These are phyloP conservation scores for Albophoma yamanashiensis DNA, from an alignment of 2,329 filamentous ascomycete species.

Conservation along the genomic window DNA sequence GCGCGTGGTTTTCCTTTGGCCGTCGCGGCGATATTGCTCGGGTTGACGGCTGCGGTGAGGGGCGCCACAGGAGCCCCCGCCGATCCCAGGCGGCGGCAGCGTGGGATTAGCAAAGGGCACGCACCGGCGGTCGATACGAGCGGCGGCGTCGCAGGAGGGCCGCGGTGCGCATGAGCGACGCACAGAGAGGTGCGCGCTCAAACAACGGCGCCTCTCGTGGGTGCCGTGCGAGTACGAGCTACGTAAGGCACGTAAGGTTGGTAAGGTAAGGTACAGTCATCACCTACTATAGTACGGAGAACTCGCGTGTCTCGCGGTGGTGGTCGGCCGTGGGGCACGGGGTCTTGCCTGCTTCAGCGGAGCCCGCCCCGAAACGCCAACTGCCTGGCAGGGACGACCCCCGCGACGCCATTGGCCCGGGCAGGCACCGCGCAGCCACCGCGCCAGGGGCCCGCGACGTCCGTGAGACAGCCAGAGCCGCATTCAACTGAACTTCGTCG, in stretches of 20 bases:
- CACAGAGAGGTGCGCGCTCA: neutral
- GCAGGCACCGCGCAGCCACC: neutral
- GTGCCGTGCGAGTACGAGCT: too few species aligned
- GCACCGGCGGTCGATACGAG: neutral
- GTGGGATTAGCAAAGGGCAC: neutral
- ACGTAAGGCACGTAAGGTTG: too few species aligned
- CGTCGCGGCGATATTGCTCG: neutral
- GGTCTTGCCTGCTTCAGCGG: neutral
- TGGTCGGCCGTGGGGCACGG: neutral
- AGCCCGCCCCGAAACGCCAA: slow-evolving; percentile 3
- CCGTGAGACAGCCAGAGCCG: slow-evolving; percentile 1
- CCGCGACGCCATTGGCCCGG: neutral
- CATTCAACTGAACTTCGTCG: neutral
- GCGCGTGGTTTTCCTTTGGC: neutral
- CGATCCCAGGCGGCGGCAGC: neutral
- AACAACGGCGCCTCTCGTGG: neutral
- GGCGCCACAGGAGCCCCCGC: neutral
- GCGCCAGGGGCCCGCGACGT: slow-evolving; percentile 1
- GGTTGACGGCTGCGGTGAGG: neutral
- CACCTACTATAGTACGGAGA: neutral
- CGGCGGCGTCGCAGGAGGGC: neutral
- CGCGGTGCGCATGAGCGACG: neutral
- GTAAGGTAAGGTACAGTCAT: too few species aligned
- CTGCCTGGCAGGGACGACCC: slow-evolving; percentile 1
- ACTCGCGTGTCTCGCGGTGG: neutral